phyloP scores from a whole-genome alignment of 2,329 filamentous ascomycete genomes.

The Endothia cerciana region DNA sequence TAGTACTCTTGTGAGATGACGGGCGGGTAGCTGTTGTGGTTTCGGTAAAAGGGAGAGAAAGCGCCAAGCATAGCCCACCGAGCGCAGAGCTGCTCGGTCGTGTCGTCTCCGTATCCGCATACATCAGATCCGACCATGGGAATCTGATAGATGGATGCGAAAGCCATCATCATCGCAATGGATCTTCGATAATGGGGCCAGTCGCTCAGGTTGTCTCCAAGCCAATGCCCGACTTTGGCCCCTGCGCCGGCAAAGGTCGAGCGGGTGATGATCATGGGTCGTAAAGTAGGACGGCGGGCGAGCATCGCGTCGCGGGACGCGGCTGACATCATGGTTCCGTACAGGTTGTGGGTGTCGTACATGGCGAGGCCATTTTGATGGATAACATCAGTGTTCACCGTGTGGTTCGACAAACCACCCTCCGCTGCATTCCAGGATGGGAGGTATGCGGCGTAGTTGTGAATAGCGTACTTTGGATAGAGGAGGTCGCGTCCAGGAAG shows the following conservation, averaged over 20 bases:
- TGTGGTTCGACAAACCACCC: constrained; percentile 58
- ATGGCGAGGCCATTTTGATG: constrained; percentile 69
- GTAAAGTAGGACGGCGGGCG: constrained; percentile 61
- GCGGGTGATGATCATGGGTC: constrained; percentile 75
- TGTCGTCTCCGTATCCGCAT: constrained; percentile 73
- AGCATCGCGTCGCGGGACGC: constrained; percentile 69
- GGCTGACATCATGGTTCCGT: constrained; percentile 73
- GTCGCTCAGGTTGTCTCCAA: constrained; percentile 58
- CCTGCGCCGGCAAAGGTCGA: constrained; percentile 78
- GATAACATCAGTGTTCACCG: constrained; percentile 68
- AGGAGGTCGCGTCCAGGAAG: constrained; percentile 67
- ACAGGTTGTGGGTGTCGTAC: constrained; percentile 61
- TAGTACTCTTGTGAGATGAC: constrained; percentile 72
- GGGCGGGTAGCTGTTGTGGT: constrained; percentile 61
- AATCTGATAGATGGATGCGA: constrained; percentile 68
- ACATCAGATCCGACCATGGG: constrained; percentile 75
- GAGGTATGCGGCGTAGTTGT: constrained; percentile 59
- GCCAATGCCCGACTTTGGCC: constrained; percentile 63
- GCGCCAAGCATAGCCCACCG: constrained; percentile 77
- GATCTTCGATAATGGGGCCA: constrained; percentile 64
- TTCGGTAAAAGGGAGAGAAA: constrained; percentile 76
- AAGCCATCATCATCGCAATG: constrained; percentile 63
- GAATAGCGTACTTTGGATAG: constrained; percentile 66
- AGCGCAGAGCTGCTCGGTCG: constrained; percentile 70
- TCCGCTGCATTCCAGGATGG: constrained; percentile 46